These are phyloP conservation scores for Linnemannia exigua DNA, from an alignment of 192 early-diverging fungal species.

Conservation along the genomic window DNA sequence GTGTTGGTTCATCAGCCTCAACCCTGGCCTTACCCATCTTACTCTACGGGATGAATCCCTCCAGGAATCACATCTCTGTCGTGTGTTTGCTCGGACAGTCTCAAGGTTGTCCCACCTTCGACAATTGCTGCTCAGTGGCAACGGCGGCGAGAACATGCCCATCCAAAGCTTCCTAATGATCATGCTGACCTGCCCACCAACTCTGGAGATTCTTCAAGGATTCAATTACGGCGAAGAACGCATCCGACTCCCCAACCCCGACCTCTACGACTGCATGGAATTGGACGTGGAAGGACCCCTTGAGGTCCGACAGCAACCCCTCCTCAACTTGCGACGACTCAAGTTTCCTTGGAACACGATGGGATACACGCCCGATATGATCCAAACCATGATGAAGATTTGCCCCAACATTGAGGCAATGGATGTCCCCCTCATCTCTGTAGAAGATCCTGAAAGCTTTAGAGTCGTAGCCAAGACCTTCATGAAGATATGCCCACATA, in stretches of 20 bases:
- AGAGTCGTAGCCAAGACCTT: neutral
- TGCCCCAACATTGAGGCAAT: neutral
- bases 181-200: neutral
- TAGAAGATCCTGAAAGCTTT: neutral
- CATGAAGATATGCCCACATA: neutral
- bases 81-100: neutral
- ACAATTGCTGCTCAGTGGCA: neutral
- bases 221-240: neutral
- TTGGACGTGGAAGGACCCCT: neutral
- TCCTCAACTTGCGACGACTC: neutral
- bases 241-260: neutral
- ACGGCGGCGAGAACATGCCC: neutral
- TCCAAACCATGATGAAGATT: neutral
- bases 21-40: neutral
- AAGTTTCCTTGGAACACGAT: neutral
- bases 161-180: neutral
- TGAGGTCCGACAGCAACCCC: neutral
- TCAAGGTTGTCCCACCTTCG: neutral
- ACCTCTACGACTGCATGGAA: neutral
- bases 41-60: neutral
- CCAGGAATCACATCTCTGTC: neutral
- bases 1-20: constrained; percentile 4
- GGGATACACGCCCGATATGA: neutral
- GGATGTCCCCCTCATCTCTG: neutral
- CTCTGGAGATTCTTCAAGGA: neutral